Evolutionary conservation across 2,329 filamentous ascomycete species (phyloP).

Genomic region (Venturia pyrina): DNA sequence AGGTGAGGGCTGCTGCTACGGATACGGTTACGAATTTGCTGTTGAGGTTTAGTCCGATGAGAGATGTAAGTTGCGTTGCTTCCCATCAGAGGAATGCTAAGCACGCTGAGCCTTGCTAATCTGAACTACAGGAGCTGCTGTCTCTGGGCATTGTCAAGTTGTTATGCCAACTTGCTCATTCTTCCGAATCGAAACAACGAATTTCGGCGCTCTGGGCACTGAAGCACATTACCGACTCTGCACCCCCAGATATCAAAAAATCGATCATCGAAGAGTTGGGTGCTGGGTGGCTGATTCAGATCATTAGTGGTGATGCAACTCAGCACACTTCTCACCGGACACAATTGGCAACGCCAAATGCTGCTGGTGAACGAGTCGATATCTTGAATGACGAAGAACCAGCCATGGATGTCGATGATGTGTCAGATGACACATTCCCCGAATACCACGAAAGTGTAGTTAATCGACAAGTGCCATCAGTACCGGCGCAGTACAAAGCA

Average conservation of each 20-base stretch:
- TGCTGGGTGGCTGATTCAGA: conserved; percentile 67
- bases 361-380: conserved; percentile 50
- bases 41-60: conserved; percentile 83
- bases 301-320: conserved; percentile 54
- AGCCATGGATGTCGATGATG: conserved; percentile 11
- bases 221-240: conserved; percentile 75
- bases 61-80: conserved; percentile 50
- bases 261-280: conserved; percentile 68
- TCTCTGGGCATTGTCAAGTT: conserved; percentile 64
- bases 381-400: conserved; percentile 38
- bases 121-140: conserved; percentile 50
- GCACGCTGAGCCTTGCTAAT: conserved; percentile 13
- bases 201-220: conserved; percentile 87
- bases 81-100: conserved; percentile 13
- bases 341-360: conserved; percentile 47
- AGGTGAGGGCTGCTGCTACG: conserved; percentile 79
- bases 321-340: conserved; percentile 23
- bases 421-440: conserved; percentile 6
- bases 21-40: conserved; percentile 77
- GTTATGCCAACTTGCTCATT: conserved; percentile 77
- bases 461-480: conserved; percentile 15
- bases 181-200: conserved; percentile 65
- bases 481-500: conserved; percentile 25
- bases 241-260: conserved; percentile 63
- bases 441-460: conserved; percentile 10